Base-by-base conservation (phyloP, 1,284 basidiomycete species). In the Cryptococcus deneoformans region DNA sequence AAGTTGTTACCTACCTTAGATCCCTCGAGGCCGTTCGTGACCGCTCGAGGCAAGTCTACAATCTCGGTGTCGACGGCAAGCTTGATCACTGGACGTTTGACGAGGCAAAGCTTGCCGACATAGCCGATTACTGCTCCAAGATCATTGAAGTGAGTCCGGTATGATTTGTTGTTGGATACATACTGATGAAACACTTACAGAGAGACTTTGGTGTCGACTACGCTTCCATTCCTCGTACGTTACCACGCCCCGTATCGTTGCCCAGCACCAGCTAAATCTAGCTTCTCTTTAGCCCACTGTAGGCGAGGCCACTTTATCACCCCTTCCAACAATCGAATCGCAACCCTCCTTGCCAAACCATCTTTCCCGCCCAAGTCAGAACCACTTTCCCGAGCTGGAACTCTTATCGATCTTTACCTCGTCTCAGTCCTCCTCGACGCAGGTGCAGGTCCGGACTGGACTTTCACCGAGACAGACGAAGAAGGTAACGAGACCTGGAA, bases 371-470 rank as follows among this genome's bases (percentile, higher is more conserved):
- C 51, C 56, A 12, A 40, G 5, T 54, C 49, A 10, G 66, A 74
- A 4, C 83, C 67, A 4, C 57, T 83, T 52, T 89, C 92, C 69
- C 82, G 83, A 46, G 83, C 85, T 52, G 85, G 85, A 53, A 82
- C 90, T 1, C 81, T 92, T 20, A 82, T 97, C 66, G 94, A 98
- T 77, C 83, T 97, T 37, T 95, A 94, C 79, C 82, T 97, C 58
- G 90, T 95, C 16, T 92, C 90, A 5, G 94, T 97, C 5, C 81
- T 97, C 10, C 85, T 97, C 49, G 94, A 97, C 66, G 94, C 94
- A 0, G 94, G 93, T 0, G 94, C 93, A 0, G 94, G 94, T 0
- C 87, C 86, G 61, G 75, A 78, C 14, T 97, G 94, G 94, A 78
- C 77, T 12, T 97, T 89, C 75, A 81, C 79, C 10, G 92, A 95